Conservation (phyloP, 495 filamentous ascomycete species). For the Xylaria venustula region DNA sequence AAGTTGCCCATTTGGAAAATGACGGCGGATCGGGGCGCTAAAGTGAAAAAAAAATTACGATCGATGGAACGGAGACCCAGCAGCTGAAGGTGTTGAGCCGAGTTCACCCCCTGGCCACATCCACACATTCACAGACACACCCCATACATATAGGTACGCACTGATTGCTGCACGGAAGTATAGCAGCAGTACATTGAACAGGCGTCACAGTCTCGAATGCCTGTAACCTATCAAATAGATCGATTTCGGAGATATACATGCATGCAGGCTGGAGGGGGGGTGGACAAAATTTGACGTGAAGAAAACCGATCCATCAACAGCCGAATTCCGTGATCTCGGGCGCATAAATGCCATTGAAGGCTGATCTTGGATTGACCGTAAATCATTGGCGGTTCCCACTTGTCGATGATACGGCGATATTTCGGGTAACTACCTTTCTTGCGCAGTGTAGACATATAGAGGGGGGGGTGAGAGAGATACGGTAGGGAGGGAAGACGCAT, state of each 20-base stretch:
- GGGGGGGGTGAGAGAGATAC: too few relatives aligned
- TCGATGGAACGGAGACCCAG: slow-evolving; percentile 11
- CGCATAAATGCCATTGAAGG: slow-evolving; percentile 4
- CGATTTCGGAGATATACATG: slow-evolving; percentile 15
- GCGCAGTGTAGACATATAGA: not conserved
- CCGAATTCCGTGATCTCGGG: not conserved
- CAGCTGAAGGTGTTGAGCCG: slow-evolving; percentile 11
- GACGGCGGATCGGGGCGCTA: slow-evolving; percentile 4
- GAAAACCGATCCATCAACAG: slow-evolving; percentile 7
- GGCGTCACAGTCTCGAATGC: slow-evolving; percentile 10
- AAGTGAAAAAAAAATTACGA: not conserved
- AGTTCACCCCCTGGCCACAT: slow-evolving; percentile 1
- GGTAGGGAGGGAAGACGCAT: not conserved
- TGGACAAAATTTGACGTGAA: slow-evolving; percentile 3
- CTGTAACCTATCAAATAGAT: slow-evolving; percentile 9
- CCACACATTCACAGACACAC: slow-evolving; percentile 7
- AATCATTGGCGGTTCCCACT: not conserved
- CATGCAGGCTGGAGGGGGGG: slow-evolving; percentile 5
- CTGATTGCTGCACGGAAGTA: not conserved
- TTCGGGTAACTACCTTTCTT: not conserved
- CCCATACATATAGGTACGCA: not conserved
- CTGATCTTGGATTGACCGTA: not conserved
- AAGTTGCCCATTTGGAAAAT: slow-evolving; percentile 6
- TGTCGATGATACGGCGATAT: not conserved
- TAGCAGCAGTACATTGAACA: not conserved